Evolutionary conservation across 768 basidiomycete genomes (phyloP), one percentile per base, ranked within the genome.

Genomic region (Mycena maculata): DNA sequence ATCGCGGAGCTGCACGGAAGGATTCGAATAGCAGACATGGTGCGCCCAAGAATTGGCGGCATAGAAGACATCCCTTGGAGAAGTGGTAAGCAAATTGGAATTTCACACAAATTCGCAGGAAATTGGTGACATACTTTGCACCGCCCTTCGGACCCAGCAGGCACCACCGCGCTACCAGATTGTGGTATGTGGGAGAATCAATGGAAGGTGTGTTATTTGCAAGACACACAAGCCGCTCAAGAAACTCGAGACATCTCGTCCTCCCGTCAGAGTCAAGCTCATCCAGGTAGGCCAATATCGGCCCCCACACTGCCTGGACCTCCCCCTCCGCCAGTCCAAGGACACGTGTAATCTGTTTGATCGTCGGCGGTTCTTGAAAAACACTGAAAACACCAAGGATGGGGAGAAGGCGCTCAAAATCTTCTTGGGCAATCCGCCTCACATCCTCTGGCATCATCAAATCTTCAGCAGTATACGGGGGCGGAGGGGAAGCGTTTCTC

Each of bases 101-200:
- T 31, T 15, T 22, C 30, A 44, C 27, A 8, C 15, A 20, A 15
- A 16, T 23, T 30, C 33, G 12, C 16, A 36, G 4, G 31, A 36
- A 39, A 25, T 4, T 45, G 18, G 0, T 20, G 30, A 55, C 61
- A 36, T 25, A 55, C 61, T n/a, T 47, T 13, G 52, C 52, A 16
- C 42, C n/a, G 44, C 8, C 44, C 33, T 54, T 44, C 20, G 41
- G 44, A 0, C 44, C 61, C 2, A 30, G 4, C 2, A 62, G 39
- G n/a, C 61, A 63, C 61, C 61, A 63, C 61, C 10, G 61, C 4
- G 61, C 61, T 4, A 54, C 53, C 18, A 63, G 31, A 38, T 28
- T 47, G n/a, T 63, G 61, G 36, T 45, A 55, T 28, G 28, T 48
- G 3, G 42, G 4, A 4, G 23, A 12, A 55, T 63, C 53, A 36